phyloP scores from a whole-genome alignment of 1,284 basidiomycete species.

The Wolfiporia cocos region DNA sequence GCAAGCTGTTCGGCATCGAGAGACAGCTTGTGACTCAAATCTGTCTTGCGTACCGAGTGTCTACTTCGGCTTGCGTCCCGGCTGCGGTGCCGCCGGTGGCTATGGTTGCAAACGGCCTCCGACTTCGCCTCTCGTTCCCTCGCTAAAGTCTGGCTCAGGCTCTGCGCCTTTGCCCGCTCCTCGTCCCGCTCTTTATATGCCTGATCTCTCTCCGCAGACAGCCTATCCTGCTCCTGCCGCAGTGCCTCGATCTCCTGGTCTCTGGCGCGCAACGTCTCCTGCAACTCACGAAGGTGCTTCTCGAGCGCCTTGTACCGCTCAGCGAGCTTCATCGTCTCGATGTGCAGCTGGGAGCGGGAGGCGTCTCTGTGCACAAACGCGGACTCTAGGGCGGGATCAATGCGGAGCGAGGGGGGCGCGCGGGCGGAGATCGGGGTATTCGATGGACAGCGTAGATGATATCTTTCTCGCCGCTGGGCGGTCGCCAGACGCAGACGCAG shows the following conservation, averaged over 20 bases:
- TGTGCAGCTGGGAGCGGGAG: constrained; percentile 48
- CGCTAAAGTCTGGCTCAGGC: constrained; percentile 8
- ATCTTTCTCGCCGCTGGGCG: constrained; percentile 24
- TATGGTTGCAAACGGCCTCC: neutral
- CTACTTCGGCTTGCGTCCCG: constrained; percentile 19
- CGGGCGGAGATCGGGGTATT: constrained; percentile 23
- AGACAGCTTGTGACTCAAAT: neutral
- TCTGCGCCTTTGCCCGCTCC: constrained; percentile 12
- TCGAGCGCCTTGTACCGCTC: constrained; percentile 59
- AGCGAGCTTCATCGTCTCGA: constrained; percentile 47
- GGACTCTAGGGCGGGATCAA: constrained; percentile 16
- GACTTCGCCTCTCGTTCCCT: constrained; percentile 1
- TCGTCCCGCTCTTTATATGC: constrained; percentile 16
- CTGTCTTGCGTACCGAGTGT: constrained; percentile 20
- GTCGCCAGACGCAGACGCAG: constrained; percentile 47
- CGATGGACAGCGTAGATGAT: constrained; percentile 18
- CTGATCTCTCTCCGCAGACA: constrained; percentile 25
- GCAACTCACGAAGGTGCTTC: constrained; percentile 33
- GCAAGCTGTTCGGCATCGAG: constrained; percentile 33
- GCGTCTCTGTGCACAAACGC: constrained; percentile 57
- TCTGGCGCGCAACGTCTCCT: constrained; percentile 24
- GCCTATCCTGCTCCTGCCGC: constrained; percentile 36
- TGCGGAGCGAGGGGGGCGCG: constrained; percentile 17
- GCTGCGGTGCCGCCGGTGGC: constrained; percentile 8
- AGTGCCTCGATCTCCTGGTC: constrained; percentile 49